These are phyloP conservation scores for Epichloe typhina DNA, from an alignment of 2,329 filamentous ascomycete species.

Conservation along the genomic window DNA sequence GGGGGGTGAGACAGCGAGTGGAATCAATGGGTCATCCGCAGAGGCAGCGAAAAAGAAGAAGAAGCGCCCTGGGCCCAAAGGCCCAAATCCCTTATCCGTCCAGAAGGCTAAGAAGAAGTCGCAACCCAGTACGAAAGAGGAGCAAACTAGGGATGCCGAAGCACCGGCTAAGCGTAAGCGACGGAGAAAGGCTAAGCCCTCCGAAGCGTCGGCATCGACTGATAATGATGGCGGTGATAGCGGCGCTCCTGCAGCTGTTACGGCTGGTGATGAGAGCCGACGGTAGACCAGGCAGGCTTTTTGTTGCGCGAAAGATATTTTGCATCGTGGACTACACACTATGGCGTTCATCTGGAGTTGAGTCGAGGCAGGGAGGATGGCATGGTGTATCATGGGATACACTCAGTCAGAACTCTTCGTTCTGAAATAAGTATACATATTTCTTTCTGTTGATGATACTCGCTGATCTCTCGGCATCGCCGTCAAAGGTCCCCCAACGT, in stretches of 20 bases:
- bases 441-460: background rate
- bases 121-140: slow-evolving; percentile 15
- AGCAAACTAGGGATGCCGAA: slow-evolving; percentile 12
- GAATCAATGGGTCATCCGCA: slow-evolving; percentile 7
- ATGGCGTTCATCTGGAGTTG: background rate
- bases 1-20: slow-evolving; percentile 13
- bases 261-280: background rate
- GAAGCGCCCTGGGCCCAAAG: slow-evolving; percentile 48
- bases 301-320: background rate
- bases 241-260: slow-evolving; percentile 2
- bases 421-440: background rate
- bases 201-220: background rate
- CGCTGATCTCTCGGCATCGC: background rate
- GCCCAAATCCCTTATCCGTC: slow-evolving; percentile 56
- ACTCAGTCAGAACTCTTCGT: background rate
- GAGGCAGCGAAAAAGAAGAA: slow-evolving; percentile 39
- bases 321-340: background rate
- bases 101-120: slow-evolving; percentile 51
- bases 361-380: background rate
- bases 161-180: slow-evolving; percentile 19
- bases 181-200: slow-evolving; percentile 17
- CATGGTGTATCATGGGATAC: too few species aligned
- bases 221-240: slow-evolving; percentile 6
- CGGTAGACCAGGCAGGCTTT: background rate
- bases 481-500: too few species aligned